Conservation (phyloP, 371 early-diverging fungal species). For the Mucor indicus region DNA sequence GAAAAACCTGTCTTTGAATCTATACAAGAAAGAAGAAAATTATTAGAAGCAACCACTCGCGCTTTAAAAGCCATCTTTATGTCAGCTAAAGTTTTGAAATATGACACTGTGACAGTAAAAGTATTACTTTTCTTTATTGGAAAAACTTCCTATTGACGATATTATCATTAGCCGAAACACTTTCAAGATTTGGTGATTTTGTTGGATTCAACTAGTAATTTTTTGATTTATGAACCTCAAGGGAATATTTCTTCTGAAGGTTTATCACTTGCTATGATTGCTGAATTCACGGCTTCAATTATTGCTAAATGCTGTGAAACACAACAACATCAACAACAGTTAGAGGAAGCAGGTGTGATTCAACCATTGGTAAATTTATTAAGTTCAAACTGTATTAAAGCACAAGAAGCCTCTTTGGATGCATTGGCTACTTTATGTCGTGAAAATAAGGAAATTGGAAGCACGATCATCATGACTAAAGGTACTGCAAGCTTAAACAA, state of each 20-base stretch:
- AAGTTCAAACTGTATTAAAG: conserved; percentile 54
- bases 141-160: background rate
- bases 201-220: conserved; percentile 25
- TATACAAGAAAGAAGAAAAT: conserved; percentile 40
- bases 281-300: conserved; percentile 68
- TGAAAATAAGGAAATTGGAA: conserved; percentile 59
- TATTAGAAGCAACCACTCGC: conserved; percentile 72
- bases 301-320: conserved; percentile 67
- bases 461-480: conserved; percentile 43
- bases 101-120: conserved; percentile 57
- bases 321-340: conserved; percentile 54
- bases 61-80: conserved; percentile 77
- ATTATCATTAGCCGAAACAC: too few species aligned
- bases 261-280: conserved; percentile 56
- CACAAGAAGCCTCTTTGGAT: conserved; percentile 80
- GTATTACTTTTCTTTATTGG: too few species aligned
- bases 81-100: conserved; percentile 48
- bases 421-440: conserved; percentile 68
- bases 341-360: conserved; percentile 61
- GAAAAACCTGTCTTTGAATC: conserved; percentile 35
- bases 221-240: conserved; percentile 20
- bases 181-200: conserved; percentile 30
- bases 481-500: conserved; percentile 24
- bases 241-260: conserved; percentile 35
- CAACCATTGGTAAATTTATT: conserved; percentile 60